Base-by-base conservation (phyloP, 768 basidiomycete species). In the Gyrodon lividus region DNA sequence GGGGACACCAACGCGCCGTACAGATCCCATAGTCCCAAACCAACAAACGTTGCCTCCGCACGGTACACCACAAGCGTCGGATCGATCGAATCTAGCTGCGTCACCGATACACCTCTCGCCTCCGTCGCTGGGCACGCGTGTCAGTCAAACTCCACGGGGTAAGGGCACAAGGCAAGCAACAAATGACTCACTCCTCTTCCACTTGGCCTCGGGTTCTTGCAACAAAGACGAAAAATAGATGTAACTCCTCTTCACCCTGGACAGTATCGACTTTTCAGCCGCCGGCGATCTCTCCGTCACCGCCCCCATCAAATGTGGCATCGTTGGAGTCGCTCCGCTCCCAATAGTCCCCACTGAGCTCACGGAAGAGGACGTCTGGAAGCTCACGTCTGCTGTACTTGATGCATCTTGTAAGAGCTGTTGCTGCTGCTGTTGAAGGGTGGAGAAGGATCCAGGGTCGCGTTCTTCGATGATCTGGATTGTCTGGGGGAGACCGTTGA, bases 141-240 rank as follows among this genome's bases (percentile, higher is more conserved):
- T 64, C 39, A 61, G 30, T 26, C 37, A 44, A 9, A 17, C 24
- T 10, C 17, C 16, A 26, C 40, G 43, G 56, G 45, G 56, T 46
- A 50, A 14, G 31, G 31, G 31, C 14, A 37, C 5, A 2, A 1
- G 16, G 16, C 12, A 20, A 33, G 52, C 35, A 58, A n/a, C 52
- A 53, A 24, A 6, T 6, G 19, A 73, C 86, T 61, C 68, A 92
- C 89, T 90, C 63, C 86, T 77, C 63, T 85, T 85, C 96, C 96
- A 99, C 69, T 99, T 99, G 3, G 93, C 92, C 68, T 98, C 94
- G 0, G 97, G 97, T 62, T 98, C 96, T 69, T 98, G 97, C 43
- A 99, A 70, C 43, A 99, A 74, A 0, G 95, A 97, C 1, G 95
- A 95, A 68, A 99, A 98, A 70, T 98, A 98, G 47, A 98, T 98